Evolutionary conservation across 306 rosid species (phyloP).

Genomic region (Citrullus colocynthis): DNA sequence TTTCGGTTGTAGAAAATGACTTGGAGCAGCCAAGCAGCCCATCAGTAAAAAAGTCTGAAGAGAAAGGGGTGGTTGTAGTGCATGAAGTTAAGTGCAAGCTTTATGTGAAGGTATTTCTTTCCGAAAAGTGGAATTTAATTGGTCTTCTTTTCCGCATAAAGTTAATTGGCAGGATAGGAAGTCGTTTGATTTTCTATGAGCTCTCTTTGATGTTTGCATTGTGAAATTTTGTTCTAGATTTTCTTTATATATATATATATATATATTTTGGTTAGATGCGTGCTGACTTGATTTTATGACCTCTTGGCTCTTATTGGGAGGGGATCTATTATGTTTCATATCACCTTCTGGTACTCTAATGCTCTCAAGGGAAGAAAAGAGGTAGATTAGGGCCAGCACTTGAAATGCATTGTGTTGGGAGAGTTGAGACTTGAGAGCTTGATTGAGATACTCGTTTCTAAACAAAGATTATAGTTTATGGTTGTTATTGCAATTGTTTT

Average conservation of each 20-base stretch:
- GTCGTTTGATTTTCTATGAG: not conserved
- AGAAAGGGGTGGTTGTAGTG: constrained; percentile 72
- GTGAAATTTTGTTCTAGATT: not conserved
- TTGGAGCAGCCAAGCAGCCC: constrained; percentile 89
- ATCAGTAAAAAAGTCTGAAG: constrained; percentile 78
- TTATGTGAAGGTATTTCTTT: constrained; percentile 62
- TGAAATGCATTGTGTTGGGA: not conserved
- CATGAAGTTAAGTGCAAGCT: constrained; percentile 97
- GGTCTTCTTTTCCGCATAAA: not conserved
- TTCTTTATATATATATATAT: not conserved
- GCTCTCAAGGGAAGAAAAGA: not conserved
- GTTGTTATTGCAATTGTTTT: not conserved
- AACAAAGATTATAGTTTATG: not conserved
- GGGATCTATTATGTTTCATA: not conserved
- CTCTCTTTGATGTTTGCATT: not conserved
- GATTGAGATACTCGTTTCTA: not conserved
- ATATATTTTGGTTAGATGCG: not conserved
- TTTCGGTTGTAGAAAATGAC: constrained; percentile 48
- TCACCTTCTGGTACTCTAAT: not conserved
- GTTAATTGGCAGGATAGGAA: not conserved
- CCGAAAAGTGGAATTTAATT: not conserved
- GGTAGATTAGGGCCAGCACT: not conserved
- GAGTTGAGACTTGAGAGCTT: not conserved
- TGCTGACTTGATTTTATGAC: not conserved
- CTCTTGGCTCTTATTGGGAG: not conserved